phyloP scores from a whole-genome alignment of 1,284 basidiomycete genomes.

The Hypsizygus ulmarius region DNA sequence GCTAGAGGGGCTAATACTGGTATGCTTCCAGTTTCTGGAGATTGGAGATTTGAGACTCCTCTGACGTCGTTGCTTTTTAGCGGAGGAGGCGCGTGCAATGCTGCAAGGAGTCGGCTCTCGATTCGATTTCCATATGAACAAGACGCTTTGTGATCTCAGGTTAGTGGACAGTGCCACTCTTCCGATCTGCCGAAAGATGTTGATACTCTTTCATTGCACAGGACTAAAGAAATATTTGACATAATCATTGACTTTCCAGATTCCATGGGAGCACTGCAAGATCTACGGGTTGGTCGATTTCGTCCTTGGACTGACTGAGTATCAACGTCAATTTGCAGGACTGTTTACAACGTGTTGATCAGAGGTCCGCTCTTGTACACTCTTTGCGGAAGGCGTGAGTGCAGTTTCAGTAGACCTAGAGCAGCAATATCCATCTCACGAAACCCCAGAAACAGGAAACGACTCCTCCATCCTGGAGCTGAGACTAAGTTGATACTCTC shows the following conservation, averaged over 20 bases:
- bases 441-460: slow-evolving; percentile 67
- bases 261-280: slow-evolving; percentile 82
- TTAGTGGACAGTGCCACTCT: slow-evolving; percentile 36
- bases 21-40: slow-evolving; percentile 31
- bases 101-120: slow-evolving; percentile 80
- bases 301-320: neutral
- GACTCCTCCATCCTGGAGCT: slow-evolving; percentile 93
- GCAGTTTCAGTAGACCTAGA: neutral
- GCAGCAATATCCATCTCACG: slow-evolving; percentile 5
- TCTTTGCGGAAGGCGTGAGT: slow-evolving; percentile 69
- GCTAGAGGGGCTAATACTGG: slow-evolving; percentile 59
- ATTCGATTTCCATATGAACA: slow-evolving; percentile 90
- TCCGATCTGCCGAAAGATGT: neutral
- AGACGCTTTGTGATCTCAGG: slow-evolving; percentile 84
- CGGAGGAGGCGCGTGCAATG: slow-evolving; percentile 68
- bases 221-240: slow-evolving; percentile 89
- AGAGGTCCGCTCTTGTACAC: slow-evolving; percentile 67
- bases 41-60: slow-evolving; percentile 20
- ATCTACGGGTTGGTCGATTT: slow-evolving; percentile 65
- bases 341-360: slow-evolving; percentile 77
- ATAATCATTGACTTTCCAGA: slow-evolving; percentile 95
- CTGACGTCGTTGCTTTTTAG: slow-evolving; percentile 35
- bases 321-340: slow-evolving; percentile 42
- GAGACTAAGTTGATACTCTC: slow-evolving; percentile 90
- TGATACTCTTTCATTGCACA: slow-evolving; percentile 28